These are phyloP conservation scores for Pseudocercospora musae DNA, from an alignment of 2,329 filamentous ascomycete genomes.

Conservation along the genomic window DNA sequence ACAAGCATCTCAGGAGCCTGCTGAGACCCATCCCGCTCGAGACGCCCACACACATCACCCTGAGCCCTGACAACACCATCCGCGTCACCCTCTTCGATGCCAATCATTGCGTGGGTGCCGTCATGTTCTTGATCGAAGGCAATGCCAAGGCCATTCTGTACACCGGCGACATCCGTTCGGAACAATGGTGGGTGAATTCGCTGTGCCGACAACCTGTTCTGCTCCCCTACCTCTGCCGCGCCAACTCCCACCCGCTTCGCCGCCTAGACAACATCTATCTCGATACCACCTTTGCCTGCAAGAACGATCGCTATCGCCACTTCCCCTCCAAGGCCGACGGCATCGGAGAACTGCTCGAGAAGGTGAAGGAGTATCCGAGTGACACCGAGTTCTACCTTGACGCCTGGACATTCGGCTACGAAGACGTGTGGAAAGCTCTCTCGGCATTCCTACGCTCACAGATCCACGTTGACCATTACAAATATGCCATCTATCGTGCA, in stretches of 20 bases:
- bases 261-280: conserved; percentile 79
- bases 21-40: conserved; percentile 79
- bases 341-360: conserved; percentile 66
- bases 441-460: conserved; percentile 65
- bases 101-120: conserved; percentile 85
- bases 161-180: conserved; percentile 82
- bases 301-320: conserved; percentile 46
- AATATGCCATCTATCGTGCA: conserved; percentile 67
- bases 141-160: conserved; percentile 72
- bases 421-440: conserved; percentile 85
- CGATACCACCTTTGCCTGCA: conserved; percentile 74
- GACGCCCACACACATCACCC: conserved; percentile 72
- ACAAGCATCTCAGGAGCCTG: conserved; percentile 69
- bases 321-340: conserved; percentile 71
- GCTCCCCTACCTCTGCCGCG: conserved; percentile 58
- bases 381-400: conserved; percentile 81
- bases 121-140: conserved; percentile 88
- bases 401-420: conserved; percentile 90
- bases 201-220: conserved; percentile 69
- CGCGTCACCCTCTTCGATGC: conserved; percentile 84
- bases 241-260: conserved; percentile 54
- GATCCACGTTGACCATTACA: conserved; percentile 82
- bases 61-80: conserved; percentile 65
- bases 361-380: conserved; percentile 64
- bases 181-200: conserved; percentile 79